Evolutionary conservation across 768 basidiomycete genomes (phyloP).

Genomic region (Thelephora aurantiotincta): DNA sequence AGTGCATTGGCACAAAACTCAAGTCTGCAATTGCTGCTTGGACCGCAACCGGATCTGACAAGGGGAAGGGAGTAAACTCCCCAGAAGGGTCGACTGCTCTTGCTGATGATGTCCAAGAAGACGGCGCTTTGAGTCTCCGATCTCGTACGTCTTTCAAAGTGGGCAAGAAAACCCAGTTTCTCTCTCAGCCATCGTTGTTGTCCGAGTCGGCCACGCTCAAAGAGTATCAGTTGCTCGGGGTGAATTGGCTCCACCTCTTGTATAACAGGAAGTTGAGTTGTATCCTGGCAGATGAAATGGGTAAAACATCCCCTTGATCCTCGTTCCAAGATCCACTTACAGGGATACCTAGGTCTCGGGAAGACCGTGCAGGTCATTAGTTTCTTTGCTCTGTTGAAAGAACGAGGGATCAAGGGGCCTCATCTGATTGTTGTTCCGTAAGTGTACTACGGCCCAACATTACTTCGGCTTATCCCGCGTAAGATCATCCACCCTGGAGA

Average conservation of each 20-base stretch:
- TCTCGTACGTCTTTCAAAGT: slow-evolving; percentile 28
- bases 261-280: slow-evolving; percentile 75
- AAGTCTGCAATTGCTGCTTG: slow-evolving; percentile 68
- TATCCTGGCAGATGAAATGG: slow-evolving; percentile 99
- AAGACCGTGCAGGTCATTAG: slow-evolving; percentile 99
- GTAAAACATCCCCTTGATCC: slow-evolving; percentile 26
- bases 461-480: slow-evolving; percentile 1
- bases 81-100: slow-evolving; percentile 15
- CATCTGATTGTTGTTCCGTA: slow-evolving; percentile 94
- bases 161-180: slow-evolving; percentile 49
- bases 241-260: slow-evolving; percentile 91
- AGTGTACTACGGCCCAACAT: slow-evolving; percentile 18
- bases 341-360: slow-evolving; percentile 62
- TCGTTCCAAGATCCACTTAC: slow-evolving; percentile 6
- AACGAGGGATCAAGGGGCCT: slow-evolving; percentile 64
- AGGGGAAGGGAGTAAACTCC: slow-evolving; percentile 26
- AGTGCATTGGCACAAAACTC: slow-evolving; percentile 67
- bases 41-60: slow-evolving; percentile 23
- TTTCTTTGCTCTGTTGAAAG: slow-evolving; percentile 83
- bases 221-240: slow-evolving; percentile 93
- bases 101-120: slow-evolving; percentile 27
- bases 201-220: slow-evolving; percentile 65
- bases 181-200: slow-evolving; percentile 57
- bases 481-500: slow-evolving; percentile 92
- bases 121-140: slow-evolving; percentile 48